Conservation (phyloP, 192 early-diverging fungal genomes). For the Entomortierella chlamydospora region DNA sequence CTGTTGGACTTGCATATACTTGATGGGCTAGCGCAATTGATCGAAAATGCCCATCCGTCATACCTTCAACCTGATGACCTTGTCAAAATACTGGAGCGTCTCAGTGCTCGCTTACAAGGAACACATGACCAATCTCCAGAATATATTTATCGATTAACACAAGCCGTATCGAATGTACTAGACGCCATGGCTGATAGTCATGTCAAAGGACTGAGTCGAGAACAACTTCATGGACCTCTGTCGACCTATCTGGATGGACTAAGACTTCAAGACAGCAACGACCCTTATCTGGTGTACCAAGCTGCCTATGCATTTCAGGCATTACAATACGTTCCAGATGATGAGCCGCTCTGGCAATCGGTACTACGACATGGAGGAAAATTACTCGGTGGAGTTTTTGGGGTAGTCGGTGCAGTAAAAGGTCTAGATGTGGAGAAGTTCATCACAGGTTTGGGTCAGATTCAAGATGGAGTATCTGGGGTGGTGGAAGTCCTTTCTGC, state of each 20-base stretch:
- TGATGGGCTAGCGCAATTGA: not conserved
- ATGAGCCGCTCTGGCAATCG: constrained; percentile 12
- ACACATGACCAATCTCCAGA: not conserved
- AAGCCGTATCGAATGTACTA: constrained; percentile 4
- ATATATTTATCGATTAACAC: not conserved
- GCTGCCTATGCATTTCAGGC: constrained; percentile 23
- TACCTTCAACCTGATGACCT: constrained; percentile 4
- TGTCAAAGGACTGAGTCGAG: constrained; percentile 6
- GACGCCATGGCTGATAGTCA: constrained; percentile 16
- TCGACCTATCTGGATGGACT: not conserved
- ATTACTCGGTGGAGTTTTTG: not conserved
- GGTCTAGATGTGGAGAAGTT: constrained; percentile 1
- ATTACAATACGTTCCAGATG: constrained; percentile 12
- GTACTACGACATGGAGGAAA: not conserved
- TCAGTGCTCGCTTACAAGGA: constrained; percentile 1
- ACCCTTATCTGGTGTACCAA: constrained; percentile 7
- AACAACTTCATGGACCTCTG: not conserved
- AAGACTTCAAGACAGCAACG: not conserved
- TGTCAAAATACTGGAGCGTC: constrained; percentile 1
- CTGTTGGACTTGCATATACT: not conserved
- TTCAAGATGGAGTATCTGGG: constrained; percentile 8
- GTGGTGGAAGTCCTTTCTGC: not conserved
- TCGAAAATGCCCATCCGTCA: not conserved
- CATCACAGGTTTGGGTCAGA: not conserved
- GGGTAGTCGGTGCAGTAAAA: constrained; percentile 2